phyloP scores from a whole-genome alignment of 2,329 filamentous ascomycete genomes.

The Chrysoporthe austroafricana region DNA sequence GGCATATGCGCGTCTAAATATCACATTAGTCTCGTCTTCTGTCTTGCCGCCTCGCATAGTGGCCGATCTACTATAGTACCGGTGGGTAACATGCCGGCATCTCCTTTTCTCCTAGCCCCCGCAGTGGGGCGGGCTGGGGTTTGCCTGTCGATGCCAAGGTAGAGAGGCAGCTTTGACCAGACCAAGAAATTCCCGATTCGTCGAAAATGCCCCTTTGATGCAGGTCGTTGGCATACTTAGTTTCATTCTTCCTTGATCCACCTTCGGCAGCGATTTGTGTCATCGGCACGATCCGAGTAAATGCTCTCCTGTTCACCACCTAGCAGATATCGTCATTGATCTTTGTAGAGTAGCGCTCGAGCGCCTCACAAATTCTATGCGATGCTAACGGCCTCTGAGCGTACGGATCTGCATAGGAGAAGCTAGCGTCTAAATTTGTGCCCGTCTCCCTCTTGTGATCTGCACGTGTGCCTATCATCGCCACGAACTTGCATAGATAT shows the following conservation, averaged over 20 bases:
- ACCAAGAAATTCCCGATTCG: neutral
- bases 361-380: neutral
- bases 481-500: slow-evolving; percentile 11
- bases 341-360: neutral
- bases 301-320: neutral
- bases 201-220: neutral
- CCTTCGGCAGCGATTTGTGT: neutral
- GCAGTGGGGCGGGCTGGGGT: neutral
- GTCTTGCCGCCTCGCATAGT: neutral
- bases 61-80: neutral
- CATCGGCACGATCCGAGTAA: slow-evolving; percentile 6
- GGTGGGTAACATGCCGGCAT: neutral
- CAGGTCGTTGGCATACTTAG: neutral
- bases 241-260: neutral
- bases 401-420: neutral
- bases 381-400: neutral
- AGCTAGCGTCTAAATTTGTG: neutral
- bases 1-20: slow-evolving; percentile 2
- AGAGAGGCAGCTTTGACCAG: neutral
- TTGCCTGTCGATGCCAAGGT: neutral
- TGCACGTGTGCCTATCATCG: slow-evolving; percentile 3
- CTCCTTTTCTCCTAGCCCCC: neutral
- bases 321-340: neutral
- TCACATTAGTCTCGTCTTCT: neutral
- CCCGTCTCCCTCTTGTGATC: slow-evolving; percentile 14